Conservation (phyloP, 2,329 filamentous ascomycete genomes). For the Exophiala spinifera region DNA sequence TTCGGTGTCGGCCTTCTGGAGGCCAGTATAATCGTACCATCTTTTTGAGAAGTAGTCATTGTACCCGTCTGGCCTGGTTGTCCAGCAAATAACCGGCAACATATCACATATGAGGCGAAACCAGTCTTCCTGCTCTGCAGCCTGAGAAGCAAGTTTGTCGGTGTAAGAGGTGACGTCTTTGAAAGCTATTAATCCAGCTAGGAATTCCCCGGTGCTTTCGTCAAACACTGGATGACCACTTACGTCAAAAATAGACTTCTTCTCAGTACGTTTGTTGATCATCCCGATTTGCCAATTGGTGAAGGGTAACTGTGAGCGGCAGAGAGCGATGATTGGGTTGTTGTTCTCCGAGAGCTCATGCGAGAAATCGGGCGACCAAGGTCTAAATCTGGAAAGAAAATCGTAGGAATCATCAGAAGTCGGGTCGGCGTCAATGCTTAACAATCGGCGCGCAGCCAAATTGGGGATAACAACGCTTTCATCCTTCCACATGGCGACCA, state of each 20-base stretch:
- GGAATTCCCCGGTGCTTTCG: conserved; percentile 64
- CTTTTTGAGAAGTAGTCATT: conserved; percentile 72
- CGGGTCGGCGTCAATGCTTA: conserved; percentile 44
- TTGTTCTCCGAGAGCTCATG: conserved; percentile 56
- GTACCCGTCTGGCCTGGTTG: conserved; percentile 61
- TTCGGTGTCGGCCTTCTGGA: conserved; percentile 60
- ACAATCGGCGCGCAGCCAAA: conserved; percentile 57
- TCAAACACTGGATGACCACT: conserved; percentile 67
- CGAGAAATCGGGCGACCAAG: conserved; percentile 67
- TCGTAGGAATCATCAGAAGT: conserved; percentile 50
- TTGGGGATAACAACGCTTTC: conserved; percentile 72
- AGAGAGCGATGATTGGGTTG: conserved; percentile 63
- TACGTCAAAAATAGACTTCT: conserved; percentile 60
- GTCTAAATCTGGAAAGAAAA: conserved; percentile 57
- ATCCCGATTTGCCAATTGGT: conserved; percentile 61
- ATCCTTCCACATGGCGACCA: conserved; percentile 78
- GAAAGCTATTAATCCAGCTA: conserved; percentile 69
- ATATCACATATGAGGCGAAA: conserved; percentile 75
- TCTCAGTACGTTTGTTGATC: conserved; percentile 52
- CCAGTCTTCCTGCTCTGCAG: conserved; percentile 66
- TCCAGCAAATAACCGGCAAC: conserved; percentile 72
- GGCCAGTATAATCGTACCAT: conserved; percentile 78
- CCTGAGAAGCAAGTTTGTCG: conserved; percentile 66
- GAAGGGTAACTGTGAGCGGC: conserved; percentile 61
- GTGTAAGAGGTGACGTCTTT: conserved; percentile 70